Percentiles rank a stretch among this genome's conserved stretches.
Evolutionary conservation across 2,329 filamentous ascomycete genomes (phyloP).

Genomic region (Torrubiella hemipterigena): DNA sequence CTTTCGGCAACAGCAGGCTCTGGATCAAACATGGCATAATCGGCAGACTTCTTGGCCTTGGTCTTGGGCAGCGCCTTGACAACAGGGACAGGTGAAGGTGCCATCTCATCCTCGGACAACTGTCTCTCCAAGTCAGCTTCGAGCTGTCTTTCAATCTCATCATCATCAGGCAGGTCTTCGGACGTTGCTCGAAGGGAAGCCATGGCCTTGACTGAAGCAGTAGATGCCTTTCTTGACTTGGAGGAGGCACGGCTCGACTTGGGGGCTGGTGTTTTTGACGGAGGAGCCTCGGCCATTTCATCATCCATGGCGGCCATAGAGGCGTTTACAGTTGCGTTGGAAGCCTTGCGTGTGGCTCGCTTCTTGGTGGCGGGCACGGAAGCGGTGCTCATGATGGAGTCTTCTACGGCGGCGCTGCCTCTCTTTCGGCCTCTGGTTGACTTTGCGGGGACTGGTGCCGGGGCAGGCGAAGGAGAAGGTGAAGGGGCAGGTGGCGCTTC

Average conservation of each 20-base stretch:
- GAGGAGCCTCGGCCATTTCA: conserved; percentile 24
- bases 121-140: conserved; percentile 52
- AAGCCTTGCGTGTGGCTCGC: conserved; percentile 38
- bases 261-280: conserved; percentile 11
- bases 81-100: conserved; percentile 16
- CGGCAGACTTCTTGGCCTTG: conserved; percentile 21
- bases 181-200: conserved; percentile 23
- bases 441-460: conserved; percentile 26
- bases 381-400: conserved; percentile 26
- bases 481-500: too few relatives aligned
- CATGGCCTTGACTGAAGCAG: conserved; percentile 38
- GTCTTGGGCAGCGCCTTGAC: conserved; percentile 11
- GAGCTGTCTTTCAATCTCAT: conserved; percentile 54
- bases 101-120: conserved; percentile 37
- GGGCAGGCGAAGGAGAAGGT: too few relatives aligned
- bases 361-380: conserved; percentile 47
- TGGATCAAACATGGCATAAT: conserved; percentile 43
- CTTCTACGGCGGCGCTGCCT: conserved; percentile 45
- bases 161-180: conserved; percentile 41
- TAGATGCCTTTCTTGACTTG: conserved; percentile 32
- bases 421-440: conserved; percentile 48
- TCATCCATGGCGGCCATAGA: conserved; percentile 25
- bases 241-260: conserved; percentile 25
- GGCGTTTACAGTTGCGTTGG: conserved; percentile 30
- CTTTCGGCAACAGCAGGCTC: conserved; percentile 31